Evolutionary conservation across 495 filamentous ascomycete species (phyloP), one percentile per base, ranked within the genome.

Genomic region (Xylaria scruposa): DNA sequence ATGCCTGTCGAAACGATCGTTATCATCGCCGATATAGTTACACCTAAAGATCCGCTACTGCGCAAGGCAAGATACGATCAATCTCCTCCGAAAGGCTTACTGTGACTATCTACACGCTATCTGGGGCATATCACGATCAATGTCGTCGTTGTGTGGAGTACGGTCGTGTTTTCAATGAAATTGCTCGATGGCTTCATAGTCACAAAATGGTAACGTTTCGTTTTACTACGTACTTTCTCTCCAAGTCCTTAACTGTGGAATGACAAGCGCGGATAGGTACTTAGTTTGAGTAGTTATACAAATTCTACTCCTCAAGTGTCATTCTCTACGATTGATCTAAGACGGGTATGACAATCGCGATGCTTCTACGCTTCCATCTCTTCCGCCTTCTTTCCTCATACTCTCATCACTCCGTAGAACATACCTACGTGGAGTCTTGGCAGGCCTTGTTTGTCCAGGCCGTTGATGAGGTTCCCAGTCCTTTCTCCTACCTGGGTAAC

Each of bases 1-100:
- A 63, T 63, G 60, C 65, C 36, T 67, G 65, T 67, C 36, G n/a
- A 67, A 67, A 67, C 65, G 47, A 67, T 67, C 65, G 62, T 47
- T 65, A 47, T 65, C 24, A 65, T 56, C 26, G 56, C 21, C 49
- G 65, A 67, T 67, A 44, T 33, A n/a, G 60, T 63, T 63, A 19
- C n/a, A 31, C 36, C 36, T 49, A 65, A 67, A 24, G 46, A 67
- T 42, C 42, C 33, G 65, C 65, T 21, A 53, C 47, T 67, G 46
- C 26, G 29, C 49, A 40, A 44, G 31, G 36, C 65, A 26, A 31
- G 31, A 56, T 21, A 67, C 12, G 31, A 56, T 67, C 36, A 49
- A 56, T 42, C 65, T 54, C 21, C 24, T 64, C 29, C 13, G 8
- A 36, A 17, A 36, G 47, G 65, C 65, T 67, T 67, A 67, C 65